Base-by-base conservation (phyloP, 495 filamentous ascomycete genomes). In the Aspergillus affinis region DNA sequence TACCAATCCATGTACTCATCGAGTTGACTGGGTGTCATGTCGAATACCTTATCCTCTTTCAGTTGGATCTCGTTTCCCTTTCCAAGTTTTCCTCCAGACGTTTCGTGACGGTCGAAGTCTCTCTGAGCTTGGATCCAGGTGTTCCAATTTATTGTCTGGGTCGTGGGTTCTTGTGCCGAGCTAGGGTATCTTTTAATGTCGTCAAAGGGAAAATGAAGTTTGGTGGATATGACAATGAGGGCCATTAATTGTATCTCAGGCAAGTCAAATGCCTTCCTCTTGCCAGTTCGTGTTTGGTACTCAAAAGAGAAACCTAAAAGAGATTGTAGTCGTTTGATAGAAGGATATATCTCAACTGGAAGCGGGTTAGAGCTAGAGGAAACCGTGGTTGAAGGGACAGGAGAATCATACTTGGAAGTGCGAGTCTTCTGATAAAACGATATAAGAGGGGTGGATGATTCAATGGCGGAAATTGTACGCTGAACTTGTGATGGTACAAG, bases 1-100 rank as follows among this genome's bases (percentile, higher is more conserved):
- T 90, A 96, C 90, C 90, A 97, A 70, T 93, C 86, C 79, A 98
- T 78, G 60, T 96, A 96, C 52, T 89, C 82, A 61, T 94, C 88
- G 54, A 97, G 69, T 59, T 95, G 84, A 10, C 77, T 68, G 18
- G 80, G 78, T 1, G 75, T 81, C 88, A 97, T 88, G 3, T 71
- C 67, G 60, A 92, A 83, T 2, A 91, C 79, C 53, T 95, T 88
- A 1, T 78, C 72, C 20, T 93, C 86, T 6, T 79, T 84, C 54
- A 91, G 72, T 9, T 82, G 69, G 46, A 82, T 75, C 51, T 77
- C 76, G 21, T 75, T 65, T 21, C 75, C 75, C 52, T 72, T 75
- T 26, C 70, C 65, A 53, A 79, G 62, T 17, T 55, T 59, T 10
- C 71, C 73, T 12, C 54, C 52, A 8, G 61, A 52, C 3, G 58